Percentiles rank a stretch among this genome's conserved stretches.
Evolutionary conservation across 495 filamentous ascomycete genomes (phyloP).

Genomic region (Chaetomium cochliodes): DNA sequence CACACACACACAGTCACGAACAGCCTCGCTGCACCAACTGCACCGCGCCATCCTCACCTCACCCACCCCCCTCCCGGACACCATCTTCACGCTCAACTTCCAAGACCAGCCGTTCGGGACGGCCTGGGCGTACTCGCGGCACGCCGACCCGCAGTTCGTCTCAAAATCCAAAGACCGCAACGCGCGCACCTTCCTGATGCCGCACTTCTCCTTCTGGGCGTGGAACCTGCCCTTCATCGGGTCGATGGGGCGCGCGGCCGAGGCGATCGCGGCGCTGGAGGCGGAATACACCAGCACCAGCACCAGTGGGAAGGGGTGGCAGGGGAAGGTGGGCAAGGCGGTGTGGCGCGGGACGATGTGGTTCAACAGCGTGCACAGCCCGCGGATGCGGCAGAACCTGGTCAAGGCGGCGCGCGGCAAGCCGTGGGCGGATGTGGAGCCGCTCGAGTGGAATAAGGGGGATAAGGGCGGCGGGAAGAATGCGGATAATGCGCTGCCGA

Average conservation of each 20-base stretch:
- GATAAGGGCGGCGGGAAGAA: neutral
- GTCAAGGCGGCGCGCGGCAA: slow-evolving; percentile 36
- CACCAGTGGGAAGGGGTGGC: slow-evolving; percentile 35
- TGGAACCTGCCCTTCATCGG: slow-evolving; percentile 64
- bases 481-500: slow-evolving; percentile 42
- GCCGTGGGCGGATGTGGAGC: slow-evolving; percentile 52
- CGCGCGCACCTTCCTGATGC: slow-evolving; percentile 63
- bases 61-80: slow-evolving; percentile 53
- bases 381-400: slow-evolving; percentile 47
- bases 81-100: slow-evolving; percentile 57
- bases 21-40: slow-evolving; percentile 46
- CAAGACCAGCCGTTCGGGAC: slow-evolving; percentile 45
- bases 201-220: slow-evolving; percentile 77
- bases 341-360: slow-evolving; percentile 67
- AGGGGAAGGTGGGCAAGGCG: slow-evolving; percentile 60
- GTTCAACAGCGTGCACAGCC: slow-evolving; percentile 48
- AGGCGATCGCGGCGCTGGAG: slow-evolving; percentile 48
- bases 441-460: slow-evolving; percentile 38
- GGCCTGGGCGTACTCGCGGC: slow-evolving; percentile 40
- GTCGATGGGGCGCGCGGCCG: slow-evolving; percentile 53
- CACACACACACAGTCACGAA: slow-evolving; percentile 33
- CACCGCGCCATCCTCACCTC: slow-evolving; percentile 54
- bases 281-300: neutral
- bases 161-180: slow-evolving; percentile 38
- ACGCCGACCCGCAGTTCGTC: slow-evolving; percentile 46